Evolutionary conservation across 2,329 filamentous ascomycete genomes (phyloP), one percentile per base, ranked within the genome.

Genomic region (Xylariaceae sp.): DNA sequence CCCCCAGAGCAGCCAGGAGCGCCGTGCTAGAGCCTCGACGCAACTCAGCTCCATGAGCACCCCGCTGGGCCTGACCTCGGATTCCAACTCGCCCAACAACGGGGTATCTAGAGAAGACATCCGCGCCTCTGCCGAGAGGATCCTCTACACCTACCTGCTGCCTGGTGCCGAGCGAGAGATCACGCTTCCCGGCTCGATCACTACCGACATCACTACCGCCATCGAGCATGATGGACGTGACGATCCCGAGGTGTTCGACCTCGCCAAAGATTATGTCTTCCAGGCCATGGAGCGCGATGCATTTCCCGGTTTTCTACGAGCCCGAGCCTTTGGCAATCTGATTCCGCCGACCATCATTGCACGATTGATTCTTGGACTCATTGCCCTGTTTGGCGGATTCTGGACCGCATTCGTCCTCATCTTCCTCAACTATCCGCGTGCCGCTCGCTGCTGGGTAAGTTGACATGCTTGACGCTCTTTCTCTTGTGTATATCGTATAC

Each of bases 211-310:
- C 54, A 95, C 91, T 38, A 81, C 86, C 17, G 83, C 90, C 13
- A 95, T 99, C 57, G 94, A 99, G 72, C 88, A 93, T 61, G 86
- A 90, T 59, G 90, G 90, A 42, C 86, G 94, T 62, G 94, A 97
- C 64, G 94, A 99, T 67, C 94, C 94, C 0, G 94, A 99, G 70
- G 88, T 99, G 12, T 99, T 99, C 64, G 94, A 97, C 68, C 86
- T 90, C 17, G 94, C 94, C 49, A 99, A 99, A 76, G 94, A 99
- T 74, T 99, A 97, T 69, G 94, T 97, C 57, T 99, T 97, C 71
- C 95, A 99, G 73, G 95, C 95, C 33, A 99, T 99, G 94, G 95
- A 99, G 74, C 84, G 95, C 50, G 94, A 99, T 74, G 94, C 95
- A n/a, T 99, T 96, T 69, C 94, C 95, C 1, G 93, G 93, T 1